Percentiles rank a stretch among this genome's conserved stretches.
phyloP scores from a whole-genome alignment of 148 eudicot species.

The Vaccinium corymbosum region DNA sequence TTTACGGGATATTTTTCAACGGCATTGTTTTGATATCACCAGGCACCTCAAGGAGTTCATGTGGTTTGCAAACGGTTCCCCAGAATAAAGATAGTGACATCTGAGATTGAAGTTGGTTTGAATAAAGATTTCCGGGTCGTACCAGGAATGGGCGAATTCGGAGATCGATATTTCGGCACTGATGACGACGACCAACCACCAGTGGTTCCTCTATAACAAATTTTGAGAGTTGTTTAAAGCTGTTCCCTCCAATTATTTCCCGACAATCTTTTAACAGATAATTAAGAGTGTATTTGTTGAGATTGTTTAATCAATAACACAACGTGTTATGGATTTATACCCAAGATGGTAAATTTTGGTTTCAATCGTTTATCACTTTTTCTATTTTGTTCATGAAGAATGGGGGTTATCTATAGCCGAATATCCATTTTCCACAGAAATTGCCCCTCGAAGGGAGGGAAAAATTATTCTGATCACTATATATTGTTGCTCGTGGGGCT shows the following conservation, averaged over 20 bases:
- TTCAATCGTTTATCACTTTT: background rate
- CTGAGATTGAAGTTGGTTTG: constrained; percentile 84
- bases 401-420: background rate
- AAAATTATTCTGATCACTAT: too few relatives aligned
- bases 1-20: background rate
- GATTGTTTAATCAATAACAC: background rate
- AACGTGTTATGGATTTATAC: background rate
- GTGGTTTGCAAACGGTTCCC: constrained; percentile 84
- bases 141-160: constrained; percentile 99
- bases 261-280: background rate
- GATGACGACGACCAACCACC: constrained; percentile 54
- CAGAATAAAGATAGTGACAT: constrained; percentile 87
- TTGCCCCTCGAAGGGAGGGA: too few relatives aligned
- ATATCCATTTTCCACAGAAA: background rate
- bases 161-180: constrained; percentile 95
- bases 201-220: constrained; percentile 16
- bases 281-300: background rate
- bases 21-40: constrained; percentile 1
- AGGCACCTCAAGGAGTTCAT: constrained; percentile 99
- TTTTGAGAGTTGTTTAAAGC: background rate
- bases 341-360: background rate
- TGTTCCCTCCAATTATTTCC: background rate
- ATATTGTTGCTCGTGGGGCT: background rate
- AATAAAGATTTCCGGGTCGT: constrained; percentile 82
- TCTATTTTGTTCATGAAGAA: background rate